Evolutionary conservation across 2,329 filamentous ascomycete species (phyloP).

Genomic region (Zasmidium citrigriseum): DNA sequence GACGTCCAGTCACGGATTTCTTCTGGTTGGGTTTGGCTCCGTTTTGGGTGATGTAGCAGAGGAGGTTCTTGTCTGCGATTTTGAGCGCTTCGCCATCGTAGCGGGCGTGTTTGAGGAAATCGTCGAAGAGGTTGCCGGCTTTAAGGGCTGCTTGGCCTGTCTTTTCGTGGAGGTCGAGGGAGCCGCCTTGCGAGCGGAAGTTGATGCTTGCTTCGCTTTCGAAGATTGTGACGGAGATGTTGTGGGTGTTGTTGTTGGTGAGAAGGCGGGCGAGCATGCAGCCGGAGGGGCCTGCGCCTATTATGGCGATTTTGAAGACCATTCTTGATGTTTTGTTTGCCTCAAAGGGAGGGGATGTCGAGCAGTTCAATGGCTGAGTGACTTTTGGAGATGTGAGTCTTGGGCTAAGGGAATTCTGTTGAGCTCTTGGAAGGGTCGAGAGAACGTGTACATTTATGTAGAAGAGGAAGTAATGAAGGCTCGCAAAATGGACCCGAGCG

Average conservation of each 20-base stretch:
- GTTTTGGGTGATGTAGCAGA: slow-evolving; percentile 31
- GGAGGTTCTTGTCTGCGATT: slow-evolving; percentile 42
- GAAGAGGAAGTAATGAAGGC: no score
- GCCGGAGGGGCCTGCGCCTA: slow-evolving; percentile 39
- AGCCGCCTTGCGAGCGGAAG: slow-evolving; percentile 30
- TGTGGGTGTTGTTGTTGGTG: slow-evolving; percentile 17
- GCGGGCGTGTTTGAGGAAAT: slow-evolving; percentile 26
- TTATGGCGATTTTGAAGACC: slow-evolving; percentile 34
- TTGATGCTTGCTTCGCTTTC: slow-evolving; percentile 29
- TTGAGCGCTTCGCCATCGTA: slow-evolving; percentile 41
- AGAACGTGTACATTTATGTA: no score
- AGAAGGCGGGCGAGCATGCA: slow-evolving; percentile 32
- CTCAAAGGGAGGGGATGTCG: no score
- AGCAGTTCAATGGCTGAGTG: neutral
- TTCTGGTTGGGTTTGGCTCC: slow-evolving; percentile 27
- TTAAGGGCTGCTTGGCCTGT: slow-evolving; percentile 31
- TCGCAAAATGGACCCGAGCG: no score
- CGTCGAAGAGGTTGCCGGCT: slow-evolving; percentile 28
- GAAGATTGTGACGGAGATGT: slow-evolving; percentile 30
- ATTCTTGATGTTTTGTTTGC: neutral
- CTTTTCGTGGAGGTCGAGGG: slow-evolving; percentile 33
- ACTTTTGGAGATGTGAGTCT: neutral
- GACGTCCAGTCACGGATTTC: slow-evolving; percentile 29
- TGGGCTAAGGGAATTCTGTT: no score
- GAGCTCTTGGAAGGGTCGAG: no score